These are phyloP conservation scores for Pelargonium fulgidum DNA, from an alignment of 441 rosid species.

Conservation along the genomic window DNA sequence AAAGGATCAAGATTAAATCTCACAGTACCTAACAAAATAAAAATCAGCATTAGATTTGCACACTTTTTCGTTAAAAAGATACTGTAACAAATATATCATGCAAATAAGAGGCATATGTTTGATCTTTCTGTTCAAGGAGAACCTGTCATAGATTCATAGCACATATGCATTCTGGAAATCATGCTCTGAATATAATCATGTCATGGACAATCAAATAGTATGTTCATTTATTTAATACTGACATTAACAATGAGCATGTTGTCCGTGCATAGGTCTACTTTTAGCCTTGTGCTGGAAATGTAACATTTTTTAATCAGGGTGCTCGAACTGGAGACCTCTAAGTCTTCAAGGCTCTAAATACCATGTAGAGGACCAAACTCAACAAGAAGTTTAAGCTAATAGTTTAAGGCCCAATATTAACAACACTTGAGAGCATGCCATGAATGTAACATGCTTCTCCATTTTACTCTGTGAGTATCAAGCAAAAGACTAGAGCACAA, in stretches of 20 bases:
- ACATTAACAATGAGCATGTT: no score
- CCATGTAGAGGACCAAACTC: no score
- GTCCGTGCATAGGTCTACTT: no score
- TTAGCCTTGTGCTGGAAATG: no score
- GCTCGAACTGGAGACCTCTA: no score
- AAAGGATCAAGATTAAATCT: slow-evolving; percentile 95
- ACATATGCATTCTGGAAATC: background rate
- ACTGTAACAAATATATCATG: background rate
- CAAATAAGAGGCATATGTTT: background rate
- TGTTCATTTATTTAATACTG: no score
- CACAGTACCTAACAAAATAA: slow-evolving; percentile 55
- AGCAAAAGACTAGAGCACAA: background rate
- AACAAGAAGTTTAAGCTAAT: no score
- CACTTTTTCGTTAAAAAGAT: background rate
- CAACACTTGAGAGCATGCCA: background rate
- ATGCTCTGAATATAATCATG: background rate
- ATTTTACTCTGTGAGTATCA: background rate
- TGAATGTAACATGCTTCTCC: background rate
- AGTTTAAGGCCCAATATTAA: no score
- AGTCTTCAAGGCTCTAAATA: no score
- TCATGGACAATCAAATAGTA: no score
- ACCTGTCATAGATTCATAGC: background rate
- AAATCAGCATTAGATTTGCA: slow-evolving; percentile 12
- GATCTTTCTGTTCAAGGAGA: background rate
- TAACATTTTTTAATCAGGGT: no score